Conservation (phyloP, 306 rosid genomes). For the Fragaria nilgerrensis region DNA sequence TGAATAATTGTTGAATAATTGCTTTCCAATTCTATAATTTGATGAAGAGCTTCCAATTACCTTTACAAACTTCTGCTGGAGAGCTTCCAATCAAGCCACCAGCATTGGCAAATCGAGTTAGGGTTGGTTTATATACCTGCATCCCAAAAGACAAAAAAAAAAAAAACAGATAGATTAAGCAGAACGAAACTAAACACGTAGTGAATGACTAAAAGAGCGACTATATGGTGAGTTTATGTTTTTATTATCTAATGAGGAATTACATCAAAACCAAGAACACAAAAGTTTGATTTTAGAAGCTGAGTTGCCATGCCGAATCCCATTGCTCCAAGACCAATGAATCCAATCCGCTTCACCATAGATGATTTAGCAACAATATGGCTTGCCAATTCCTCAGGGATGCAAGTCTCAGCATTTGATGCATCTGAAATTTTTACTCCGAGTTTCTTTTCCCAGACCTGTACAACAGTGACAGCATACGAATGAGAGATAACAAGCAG, state of each 20-base stretch:
- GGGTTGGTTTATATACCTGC: conserved; percentile 83
- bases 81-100: conserved; percentile 84
- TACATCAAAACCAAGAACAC: conserved; percentile 86
- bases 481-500: conserved; percentile 7
- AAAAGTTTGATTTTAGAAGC: conserved; percentile 63
- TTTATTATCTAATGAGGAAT: conserved; percentile 23
- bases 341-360: conserved; percentile 63
- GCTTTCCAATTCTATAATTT: conserved; percentile 8
- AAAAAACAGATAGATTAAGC: conserved; percentile 8
- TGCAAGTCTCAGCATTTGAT: conserved; percentile 61
- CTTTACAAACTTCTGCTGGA: conserved; percentile 87
- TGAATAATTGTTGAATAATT: background rate
- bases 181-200: background rate
- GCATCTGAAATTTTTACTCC: conserved; percentile 75
- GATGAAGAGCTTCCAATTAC: conserved; percentile 36
- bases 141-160: conserved; percentile 21
- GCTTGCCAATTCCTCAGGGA: conserved; percentile 68
- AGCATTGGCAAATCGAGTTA: conserved; percentile 54
- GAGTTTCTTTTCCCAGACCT: conserved; percentile 70
- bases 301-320: conserved; percentile 99
- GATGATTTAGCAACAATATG: conserved; percentile 44
- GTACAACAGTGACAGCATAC: conserved; percentile 17
- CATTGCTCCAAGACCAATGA: conserved; percentile 99
- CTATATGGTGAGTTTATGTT: background rate
- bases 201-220: conserved; percentile 1